These are phyloP conservation scores for Galeopsis tetrahit DNA, from an alignment of 257 asterid genomes.

Conservation along the genomic window DNA sequence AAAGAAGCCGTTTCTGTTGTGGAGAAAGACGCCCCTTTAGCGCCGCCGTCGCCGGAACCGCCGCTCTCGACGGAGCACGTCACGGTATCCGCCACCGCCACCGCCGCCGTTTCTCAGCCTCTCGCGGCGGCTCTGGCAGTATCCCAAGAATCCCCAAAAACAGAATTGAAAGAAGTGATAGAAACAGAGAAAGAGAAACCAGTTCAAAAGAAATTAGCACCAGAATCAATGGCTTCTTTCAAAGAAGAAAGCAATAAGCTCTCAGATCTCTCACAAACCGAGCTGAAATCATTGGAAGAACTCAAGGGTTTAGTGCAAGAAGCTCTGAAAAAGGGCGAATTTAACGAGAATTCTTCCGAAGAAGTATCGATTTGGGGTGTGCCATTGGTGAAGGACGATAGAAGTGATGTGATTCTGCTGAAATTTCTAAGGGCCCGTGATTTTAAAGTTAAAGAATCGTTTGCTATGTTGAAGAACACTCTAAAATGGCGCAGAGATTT, in stretches of 20 bases:
- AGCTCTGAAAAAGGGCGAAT: slow-evolving; percentile 41
- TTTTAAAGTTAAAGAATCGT: slow-evolving; percentile 71
- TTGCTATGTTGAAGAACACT: slow-evolving; percentile 68
- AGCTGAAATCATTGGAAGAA: slow-evolving; percentile 58
- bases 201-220: slow-evolving; percentile 44
- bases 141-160: slow-evolving; percentile 38
- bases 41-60: slow-evolving; percentile 37
- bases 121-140: slow-evolving; percentile 43
- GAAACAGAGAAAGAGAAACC: slow-evolving; percentile 40
- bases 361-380: slow-evolving; percentile 80
- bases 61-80: slow-evolving; percentile 47
- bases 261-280: slow-evolving; percentile 70
- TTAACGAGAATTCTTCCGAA: slow-evolving; percentile 39
- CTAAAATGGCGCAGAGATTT: slow-evolving; percentile 70
- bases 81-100: slow-evolving; percentile 31
- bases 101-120: slow-evolving; percentile 40
- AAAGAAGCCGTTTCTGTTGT: slow-evolving; percentile 47
- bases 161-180: slow-evolving; percentile 32
- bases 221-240: slow-evolving; percentile 59
- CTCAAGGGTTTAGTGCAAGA: slow-evolving; percentile 57
- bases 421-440: slow-evolving; percentile 95
- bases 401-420: slow-evolving; percentile 73
- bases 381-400: slow-evolving; percentile 68
- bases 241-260: slow-evolving; percentile 74
- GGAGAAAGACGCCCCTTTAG: slow-evolving; percentile 54